A percentile compares a stretch with the other conserved stretches of the same genome.
These are phyloP conservation scores for Dactylellina cionopaga DNA, from an alignment of 2,329 filamentous ascomycete genomes.

Conservation along the genomic window DNA sequence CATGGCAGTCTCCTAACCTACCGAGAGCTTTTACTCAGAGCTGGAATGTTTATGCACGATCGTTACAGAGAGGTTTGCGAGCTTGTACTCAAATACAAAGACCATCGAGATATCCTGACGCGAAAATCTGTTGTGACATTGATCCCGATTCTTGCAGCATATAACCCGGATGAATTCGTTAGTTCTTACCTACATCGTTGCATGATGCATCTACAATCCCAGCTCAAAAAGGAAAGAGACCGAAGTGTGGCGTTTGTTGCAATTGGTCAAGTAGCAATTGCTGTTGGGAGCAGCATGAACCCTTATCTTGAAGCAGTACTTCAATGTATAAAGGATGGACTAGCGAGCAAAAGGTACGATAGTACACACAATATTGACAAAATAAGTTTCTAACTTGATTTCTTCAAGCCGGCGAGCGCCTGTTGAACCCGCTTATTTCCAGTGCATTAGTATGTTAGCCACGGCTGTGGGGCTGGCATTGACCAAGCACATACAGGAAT, in stretches of 20 bases:
- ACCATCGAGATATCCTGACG: constrained; percentile 88
- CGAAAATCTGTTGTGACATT: constrained; percentile 88
- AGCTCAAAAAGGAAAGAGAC: constrained; percentile 88
- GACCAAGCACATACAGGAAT: constrained; percentile 96
- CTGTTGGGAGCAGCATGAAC: constrained; percentile 92
- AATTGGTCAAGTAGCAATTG: constrained; percentile 95
- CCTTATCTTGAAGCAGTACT: constrained; percentile 95
- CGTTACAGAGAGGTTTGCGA: constrained; percentile 93
- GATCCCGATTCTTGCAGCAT: constrained; percentile 91
- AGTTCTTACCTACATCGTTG: constrained; percentile 89
- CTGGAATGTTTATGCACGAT: constrained; percentile 99
- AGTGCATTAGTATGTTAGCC: constrained; percentile 96
- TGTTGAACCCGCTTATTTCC: constrained; percentile 61
- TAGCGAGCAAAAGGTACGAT: constrained; percentile 56
- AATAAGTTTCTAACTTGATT: background rate
- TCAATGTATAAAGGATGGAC: constrained; percentile 88
- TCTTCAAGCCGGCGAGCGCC: constrained; percentile 41
- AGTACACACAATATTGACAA: background rate
- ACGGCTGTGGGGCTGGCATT: constrained; percentile 94
- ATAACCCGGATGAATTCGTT: constrained; percentile 89
- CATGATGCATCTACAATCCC: constrained; percentile 93
- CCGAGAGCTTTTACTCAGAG: constrained; percentile 90
- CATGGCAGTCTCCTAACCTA: constrained; percentile 94
- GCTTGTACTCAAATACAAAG: constrained; percentile 89
- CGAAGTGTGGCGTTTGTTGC: constrained; percentile 93